A percentile compares a stretch with the other conserved stretches of the same genome.
Evolutionary conservation across 495 filamentous ascomycete species (phyloP).

Genomic region (Diplogelasinospora grovesii): DNA sequence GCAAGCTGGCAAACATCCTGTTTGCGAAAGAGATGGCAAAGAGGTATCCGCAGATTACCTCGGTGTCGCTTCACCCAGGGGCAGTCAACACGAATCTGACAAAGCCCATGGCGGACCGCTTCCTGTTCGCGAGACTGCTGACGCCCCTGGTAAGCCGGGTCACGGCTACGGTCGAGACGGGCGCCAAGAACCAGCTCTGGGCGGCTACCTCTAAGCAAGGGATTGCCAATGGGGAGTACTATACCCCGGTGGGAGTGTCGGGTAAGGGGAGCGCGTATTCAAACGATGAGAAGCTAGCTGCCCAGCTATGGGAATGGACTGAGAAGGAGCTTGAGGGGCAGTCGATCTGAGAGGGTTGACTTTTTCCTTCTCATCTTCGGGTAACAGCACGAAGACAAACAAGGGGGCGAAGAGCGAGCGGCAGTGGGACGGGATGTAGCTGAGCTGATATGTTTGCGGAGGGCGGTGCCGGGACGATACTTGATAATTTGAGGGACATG

Average conservation of each 20-base stretch:
- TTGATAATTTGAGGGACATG: no score
- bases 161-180: conserved; percentile 33
- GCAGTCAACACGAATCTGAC: conserved; percentile 53
- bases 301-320: conserved; percentile 56
- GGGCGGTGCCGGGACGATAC: no score
- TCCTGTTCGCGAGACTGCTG: conserved; percentile 4
- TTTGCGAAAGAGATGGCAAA: conserved; percentile 52
- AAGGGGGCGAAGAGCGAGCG: no score
- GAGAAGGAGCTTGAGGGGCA: conserved; percentile 32
- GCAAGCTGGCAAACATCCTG: conserved; percentile 64
- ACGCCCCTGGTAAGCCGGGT: neutral
- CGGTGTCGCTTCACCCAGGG: conserved; percentile 57
- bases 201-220: conserved; percentile 38
- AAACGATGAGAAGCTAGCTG: conserved; percentile 40
- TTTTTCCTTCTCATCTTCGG: no score
- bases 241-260: conserved; percentile 18
- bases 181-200: conserved; percentile 56
- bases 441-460: no score
- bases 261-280: conserved; percentile 15
- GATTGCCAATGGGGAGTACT: conserved; percentile 28
- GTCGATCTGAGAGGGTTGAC: no score
- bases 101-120: conserved; percentile 1
- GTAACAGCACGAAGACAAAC: no score
- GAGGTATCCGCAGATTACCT: conserved; percentile 43
- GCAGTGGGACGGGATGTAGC: no score